phyloP scores from a whole-genome alignment of 768 basidiomycete species.

The Tulasnella sp. region DNA sequence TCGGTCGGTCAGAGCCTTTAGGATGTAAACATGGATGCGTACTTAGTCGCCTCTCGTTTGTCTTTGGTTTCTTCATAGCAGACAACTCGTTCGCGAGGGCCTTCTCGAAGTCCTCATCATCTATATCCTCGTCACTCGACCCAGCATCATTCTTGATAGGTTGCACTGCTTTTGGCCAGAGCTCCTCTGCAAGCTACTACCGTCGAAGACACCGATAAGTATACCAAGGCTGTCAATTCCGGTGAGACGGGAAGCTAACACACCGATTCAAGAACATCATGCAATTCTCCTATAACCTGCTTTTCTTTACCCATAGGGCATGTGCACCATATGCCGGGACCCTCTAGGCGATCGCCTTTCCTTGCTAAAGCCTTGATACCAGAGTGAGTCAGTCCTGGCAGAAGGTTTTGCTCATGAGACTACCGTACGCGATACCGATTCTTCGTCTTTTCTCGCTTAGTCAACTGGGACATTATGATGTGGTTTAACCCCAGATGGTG shows the following conservation, averaged over 20 bases:
- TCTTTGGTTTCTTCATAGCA: conserved; percentile 39
- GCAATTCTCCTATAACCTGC: conserved; percentile 61
- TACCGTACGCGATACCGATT: background rate
- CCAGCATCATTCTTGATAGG: conserved; percentile 22
- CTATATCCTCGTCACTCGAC: conserved; percentile 27
- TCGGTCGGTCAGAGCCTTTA: too few relatives aligned
- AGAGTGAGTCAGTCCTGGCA: background rate
- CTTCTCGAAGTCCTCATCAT: conserved; percentile 47
- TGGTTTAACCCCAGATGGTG: background rate
- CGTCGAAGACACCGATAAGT: conserved; percentile 11
- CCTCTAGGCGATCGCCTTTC: conserved; percentile 49
- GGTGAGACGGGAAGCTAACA: background rate
- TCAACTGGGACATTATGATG: background rate
- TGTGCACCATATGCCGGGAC: conserved; percentile 78
- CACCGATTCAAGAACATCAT: conserved; percentile 69
- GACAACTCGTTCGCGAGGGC: conserved; percentile 63
- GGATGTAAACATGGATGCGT: too few relatives aligned
- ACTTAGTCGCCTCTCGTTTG: conserved; percentile 56
- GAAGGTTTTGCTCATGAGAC: background rate
- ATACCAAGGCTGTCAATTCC: background rate
- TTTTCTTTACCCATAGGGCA: conserved; percentile 79
- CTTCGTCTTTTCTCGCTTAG: conserved; percentile 6
- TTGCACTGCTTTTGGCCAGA: conserved; percentile 45
- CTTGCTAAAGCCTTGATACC: conserved; percentile 48
- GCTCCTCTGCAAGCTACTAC: conserved; percentile 50